Base-by-base conservation (phyloP, 108 stramenopile genomes). In the Pseudonitzschia delicatissima region DNA sequence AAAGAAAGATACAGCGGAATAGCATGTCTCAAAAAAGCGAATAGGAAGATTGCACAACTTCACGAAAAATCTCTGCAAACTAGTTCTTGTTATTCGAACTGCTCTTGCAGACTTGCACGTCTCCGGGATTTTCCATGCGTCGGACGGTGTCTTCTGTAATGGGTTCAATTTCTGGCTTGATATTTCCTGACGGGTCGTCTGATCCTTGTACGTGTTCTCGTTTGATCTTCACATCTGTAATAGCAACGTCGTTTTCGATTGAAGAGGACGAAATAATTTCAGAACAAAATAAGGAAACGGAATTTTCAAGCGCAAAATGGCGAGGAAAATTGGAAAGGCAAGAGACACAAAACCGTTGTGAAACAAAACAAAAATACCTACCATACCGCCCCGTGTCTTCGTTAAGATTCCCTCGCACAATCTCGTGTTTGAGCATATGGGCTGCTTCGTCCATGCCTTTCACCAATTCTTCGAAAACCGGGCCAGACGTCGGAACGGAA, bases 361-460 rank as follows among this genome's bases (percentile, higher is more conserved):
- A 51, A 51, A 26, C n/a, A 34, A 27, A 29, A 34, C 8, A 9
- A 31, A 21, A 17, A 11, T 20, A 79, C 84, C 53, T 69, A 85
- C 84, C 76, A 62, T 82, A 85, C 48, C 76, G 71, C 48, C 84
- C 84, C 3, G 80, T 81, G 7, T 88, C 74, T 55, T 78, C 62
- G 58, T 93, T 93, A 35, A 90, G 72, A 49, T 91, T 72, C 15
- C 92, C 92, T 34, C 80, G 74, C 20, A 91, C 86, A 64, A 91
- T 87, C 17, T 87, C 89, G 66, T 88, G 86, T 9, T 68, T 45
- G 26, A 93, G 28, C 92, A 93, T 93, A 64, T 88, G 84, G 31
- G 86, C 86, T 21, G 92, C 92, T 53, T 93, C 92, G 63, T 93
- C 92, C 49, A 89, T 78, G 75, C 90, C 90, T n/a, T 68, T 45